A percentile compares a stretch with the other conserved stretches of the same genome.
Conservation (phyloP, 2,329 filamentous ascomycete species). For the Talaromyces funiculosus region DNA sequence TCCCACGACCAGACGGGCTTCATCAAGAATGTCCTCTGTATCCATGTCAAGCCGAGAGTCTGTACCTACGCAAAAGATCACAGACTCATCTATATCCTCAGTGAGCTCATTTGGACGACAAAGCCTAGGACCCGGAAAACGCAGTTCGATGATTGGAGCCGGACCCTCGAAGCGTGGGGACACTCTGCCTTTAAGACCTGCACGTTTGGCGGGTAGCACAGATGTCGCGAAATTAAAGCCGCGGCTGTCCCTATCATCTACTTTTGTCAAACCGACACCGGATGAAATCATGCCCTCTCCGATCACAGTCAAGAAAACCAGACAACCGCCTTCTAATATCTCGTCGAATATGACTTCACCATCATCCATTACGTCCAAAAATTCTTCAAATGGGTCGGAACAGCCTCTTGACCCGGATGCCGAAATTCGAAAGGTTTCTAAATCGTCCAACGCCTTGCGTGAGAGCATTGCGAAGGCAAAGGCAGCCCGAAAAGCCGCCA, state of each 20-base stretch:
- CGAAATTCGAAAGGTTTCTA: conserved; percentile 46
- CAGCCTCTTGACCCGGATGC: conserved; percentile 26
- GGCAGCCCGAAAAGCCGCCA: conserved; percentile 62
- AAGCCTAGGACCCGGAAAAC: conserved; percentile 16
- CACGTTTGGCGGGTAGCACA: conserved; percentile 40
- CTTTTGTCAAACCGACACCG: conserved; percentile 53
- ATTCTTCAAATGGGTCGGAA: conserved; percentile 25
- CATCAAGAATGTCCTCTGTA: conserved; percentile 26
- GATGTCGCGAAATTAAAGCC: conserved; percentile 45
- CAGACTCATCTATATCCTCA: conserved; percentile 23
- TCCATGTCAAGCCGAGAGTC: conserved; percentile 18
- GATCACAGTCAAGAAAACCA: conserved; percentile 36
- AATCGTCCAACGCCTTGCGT: conserved; percentile 73
- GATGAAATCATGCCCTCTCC: conserved; percentile 28
- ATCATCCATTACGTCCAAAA: conserved; percentile 27
- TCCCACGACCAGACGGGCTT: conserved; percentile 30
- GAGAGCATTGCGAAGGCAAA: conserved; percentile 93
- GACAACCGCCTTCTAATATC: conserved; percentile 29
- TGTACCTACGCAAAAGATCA: background rate
- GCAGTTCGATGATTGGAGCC: conserved; percentile 6
- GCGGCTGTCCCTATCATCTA: conserved; percentile 49
- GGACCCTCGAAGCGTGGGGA: conserved; percentile 15
- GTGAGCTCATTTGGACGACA: conserved; percentile 21
- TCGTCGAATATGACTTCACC: conserved; percentile 26
- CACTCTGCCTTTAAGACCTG: conserved; percentile 18